Evolutionary conservation across 345 rosid genomes (phyloP), one percentile per base, ranked within the genome.

Genomic region (Trapa incisa): DNA sequence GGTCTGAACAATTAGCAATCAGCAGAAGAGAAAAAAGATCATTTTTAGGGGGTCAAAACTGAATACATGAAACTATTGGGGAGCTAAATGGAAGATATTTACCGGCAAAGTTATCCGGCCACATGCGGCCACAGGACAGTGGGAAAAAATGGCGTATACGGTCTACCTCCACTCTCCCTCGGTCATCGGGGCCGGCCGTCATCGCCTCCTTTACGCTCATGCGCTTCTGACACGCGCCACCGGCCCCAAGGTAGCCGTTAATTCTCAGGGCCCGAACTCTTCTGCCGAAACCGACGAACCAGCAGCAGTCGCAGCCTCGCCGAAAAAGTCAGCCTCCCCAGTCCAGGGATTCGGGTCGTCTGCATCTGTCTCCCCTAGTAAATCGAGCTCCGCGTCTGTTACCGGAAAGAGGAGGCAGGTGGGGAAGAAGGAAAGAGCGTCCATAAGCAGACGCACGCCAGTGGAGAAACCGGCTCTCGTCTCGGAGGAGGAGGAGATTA

Each of bases 331-430:
- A 68, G 58, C 77, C 65, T 38, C 80, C 2, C 67, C 83, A 3
- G 85, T 85, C 12, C 75, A 70, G 57, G 96, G 96, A 43, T 93
- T 90, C 77, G 97, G 92, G 62, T 60, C 79, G 32, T 12, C 64
- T 4, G 29, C 29, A 22, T 48, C 82, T 13, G 36, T 84, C 10
- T 58, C 76, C 22, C 53, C 81, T 39, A 70, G 57, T 38, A 65
- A 73, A 41, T 37, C 84, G 41, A 57, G 1, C 56, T 65, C 39
- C 6, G 50, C 48, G 12, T 8, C 7, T 60, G 70, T 8, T 66
- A 68, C 69, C 16, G 37, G 68, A 52, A 85, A 78, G 72, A 86
- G 80, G 74, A 89, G 69, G 41, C 57, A 9, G 70, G 81, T 74
- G 62, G 80, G 82, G 47, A 85, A 75, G 73, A 74, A 80, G 72